A percentile compares a stretch with the other conserved stretches of the same genome.
Conservation (phyloP, 2,329 filamentous ascomycete species). For the Penicillium rolfsii region DNA sequence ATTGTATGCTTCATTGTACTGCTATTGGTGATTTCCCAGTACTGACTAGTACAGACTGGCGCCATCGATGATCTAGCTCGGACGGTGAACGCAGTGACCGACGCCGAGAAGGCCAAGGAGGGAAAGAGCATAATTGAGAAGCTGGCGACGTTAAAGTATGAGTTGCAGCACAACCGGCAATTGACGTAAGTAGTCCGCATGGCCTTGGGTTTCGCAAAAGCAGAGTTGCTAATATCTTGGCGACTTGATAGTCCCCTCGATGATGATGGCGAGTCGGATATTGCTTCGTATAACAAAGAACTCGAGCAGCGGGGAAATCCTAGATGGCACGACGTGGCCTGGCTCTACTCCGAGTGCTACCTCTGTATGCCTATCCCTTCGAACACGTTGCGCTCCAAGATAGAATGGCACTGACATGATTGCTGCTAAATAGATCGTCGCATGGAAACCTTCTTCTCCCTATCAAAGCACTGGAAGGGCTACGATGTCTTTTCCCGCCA, state of each 20-base stretch:
- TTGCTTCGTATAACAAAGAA: slow-evolving; percentile 83
- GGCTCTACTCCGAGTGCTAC: slow-evolving; percentile 94
- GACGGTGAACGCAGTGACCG: slow-evolving; percentile 52
- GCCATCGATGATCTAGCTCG: slow-evolving; percentile 95
- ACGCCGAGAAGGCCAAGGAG: slow-evolving; percentile 67
- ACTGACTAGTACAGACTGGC: slow-evolving; percentile 65
- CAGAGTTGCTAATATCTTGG: background rate
- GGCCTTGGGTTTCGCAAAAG: background rate
- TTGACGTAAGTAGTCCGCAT: slow-evolving; percentile 63
- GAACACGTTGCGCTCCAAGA: background rate
- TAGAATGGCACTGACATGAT: slow-evolving; percentile 27
- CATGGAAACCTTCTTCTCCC: slow-evolving; percentile 75
- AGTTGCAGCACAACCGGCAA: slow-evolving; percentile 84
- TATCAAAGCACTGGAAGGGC: slow-evolving; percentile 79
- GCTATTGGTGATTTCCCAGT: background rate
- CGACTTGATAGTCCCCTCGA: slow-evolving; percentile 61
- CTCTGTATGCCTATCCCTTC: slow-evolving; percentile 57
- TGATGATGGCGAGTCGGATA: slow-evolving; percentile 77
- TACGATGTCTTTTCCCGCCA: slow-evolving; percentile 90
- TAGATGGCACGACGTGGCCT: slow-evolving; percentile 81
- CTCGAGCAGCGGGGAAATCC: slow-evolving; percentile 72
- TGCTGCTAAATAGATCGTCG: slow-evolving; percentile 59
- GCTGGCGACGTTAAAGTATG: slow-evolving; percentile 85
- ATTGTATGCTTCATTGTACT: slow-evolving; percentile 60
- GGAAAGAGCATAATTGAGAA: slow-evolving; percentile 84